Evolutionary conservation across 495 filamentous ascomycete species (phyloP), one percentile per base, ranked within the genome.

Genomic region (Platismatia glauca): DNA sequence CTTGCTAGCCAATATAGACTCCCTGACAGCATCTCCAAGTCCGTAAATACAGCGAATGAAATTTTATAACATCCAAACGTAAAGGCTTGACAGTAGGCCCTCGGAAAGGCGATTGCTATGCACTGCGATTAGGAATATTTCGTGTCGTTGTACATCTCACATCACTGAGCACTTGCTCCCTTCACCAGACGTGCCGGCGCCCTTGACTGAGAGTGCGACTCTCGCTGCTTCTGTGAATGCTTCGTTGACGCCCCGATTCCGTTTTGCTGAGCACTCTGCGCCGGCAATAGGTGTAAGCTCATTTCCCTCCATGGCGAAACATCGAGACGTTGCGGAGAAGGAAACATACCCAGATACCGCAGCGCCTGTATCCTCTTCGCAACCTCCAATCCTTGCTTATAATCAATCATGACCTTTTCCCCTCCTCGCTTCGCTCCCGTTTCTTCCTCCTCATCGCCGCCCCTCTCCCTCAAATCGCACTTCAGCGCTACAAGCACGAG

Each of bases 141-240:
- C 34, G 55, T 11, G 24, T 39, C 59, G 39, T 37, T 37, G 24
- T 53, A 58, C 33, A 29, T 29, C 57, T 77, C 73, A 86, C 82
- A 86, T 83, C 43, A 86, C 72, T 48, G 61, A 67, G 68, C 84
- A 86, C 66, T 81, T 84, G 66, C 80, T 80, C 24, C 71, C 71
- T 12, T 75, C 76, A 58, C 81, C 79, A 60, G 68, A 69, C 15
- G 72, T 74, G 37, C 58, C 59, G 27, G 68, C 71, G 50, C 76
- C 75, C 75, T 91, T 96, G 46, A 97, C 94, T 29, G 88, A 88
- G 33, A 98, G 78, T 11, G 94, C 94, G n/a, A 97, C 94, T 69
- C 95, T 87, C 52, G 94, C 95, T 43, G 94, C 94, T 77, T 98
- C 94, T 52, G 95, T 97, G 72, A 98, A 98, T 39, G 94, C 95